Evolutionary conservation across 2,329 filamentous ascomycete genomes (phyloP).

Genomic region (Diaporthe ilicicola): DNA sequence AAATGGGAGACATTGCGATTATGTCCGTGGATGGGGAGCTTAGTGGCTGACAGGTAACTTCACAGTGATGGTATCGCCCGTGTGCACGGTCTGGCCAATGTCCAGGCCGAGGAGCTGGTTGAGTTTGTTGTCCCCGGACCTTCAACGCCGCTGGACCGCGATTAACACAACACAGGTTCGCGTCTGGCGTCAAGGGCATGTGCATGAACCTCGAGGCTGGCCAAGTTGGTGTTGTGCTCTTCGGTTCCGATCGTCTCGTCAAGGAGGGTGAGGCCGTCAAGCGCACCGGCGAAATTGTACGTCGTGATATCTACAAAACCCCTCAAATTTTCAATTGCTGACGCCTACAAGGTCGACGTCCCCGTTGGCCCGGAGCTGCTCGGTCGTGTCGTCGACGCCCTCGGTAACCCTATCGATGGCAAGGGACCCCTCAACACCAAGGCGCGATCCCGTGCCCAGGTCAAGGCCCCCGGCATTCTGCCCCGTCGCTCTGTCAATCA

Average conservation of each 20-base stretch:
- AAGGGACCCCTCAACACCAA: constrained; percentile 96
- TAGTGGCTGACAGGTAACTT: constrained; percentile 40
- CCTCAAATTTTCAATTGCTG: constrained; percentile 34
- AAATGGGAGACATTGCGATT: background rate
- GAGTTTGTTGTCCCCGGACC: constrained; percentile 74
- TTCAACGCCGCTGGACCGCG: constrained; percentile 26
- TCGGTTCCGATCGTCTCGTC: constrained; percentile 99
- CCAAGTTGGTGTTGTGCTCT: constrained; percentile 99
- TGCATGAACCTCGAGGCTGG: constrained; percentile 99
- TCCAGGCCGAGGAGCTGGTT: constrained; percentile 99
- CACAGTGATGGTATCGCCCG: constrained; percentile 99
- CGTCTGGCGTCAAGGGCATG: constrained; percentile 99
- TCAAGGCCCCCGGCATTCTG: constrained; percentile 98
- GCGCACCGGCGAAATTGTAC: constrained; percentile 99
- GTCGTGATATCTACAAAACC: constrained; percentile 48
- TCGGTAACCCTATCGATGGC: constrained; percentile 99
- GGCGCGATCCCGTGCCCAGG: constrained; percentile 93
- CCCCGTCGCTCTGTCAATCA: constrained; percentile 97
- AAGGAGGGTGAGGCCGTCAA: constrained; percentile 99
- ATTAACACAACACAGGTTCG: constrained; percentile 73
- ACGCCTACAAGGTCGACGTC: constrained; percentile 81
- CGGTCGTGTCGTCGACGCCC: constrained; percentile 97
- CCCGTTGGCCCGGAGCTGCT: constrained; percentile 93
- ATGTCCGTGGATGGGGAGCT: background rate
- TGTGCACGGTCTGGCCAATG: constrained; percentile 99